Percentiles rank a stretch among this genome's conserved stretches.
Evolutionary conservation across 148 eudicot genomes (phyloP).

Genomic region (Camellia sinensis): DNA sequence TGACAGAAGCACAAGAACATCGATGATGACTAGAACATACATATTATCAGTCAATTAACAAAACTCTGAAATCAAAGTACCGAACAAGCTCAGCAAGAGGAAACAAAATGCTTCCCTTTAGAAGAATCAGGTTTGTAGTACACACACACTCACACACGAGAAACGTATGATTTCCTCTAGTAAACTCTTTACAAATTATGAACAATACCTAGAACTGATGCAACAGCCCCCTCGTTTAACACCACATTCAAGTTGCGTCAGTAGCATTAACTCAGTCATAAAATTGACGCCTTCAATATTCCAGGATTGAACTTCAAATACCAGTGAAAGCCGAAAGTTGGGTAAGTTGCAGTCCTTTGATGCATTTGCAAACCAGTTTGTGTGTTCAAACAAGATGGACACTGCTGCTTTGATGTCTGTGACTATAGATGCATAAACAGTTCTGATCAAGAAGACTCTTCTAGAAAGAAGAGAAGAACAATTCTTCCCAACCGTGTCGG

Average conservation of each 20-base stretch:
- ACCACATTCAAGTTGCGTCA: too few relatives aligned
- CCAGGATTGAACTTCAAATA: not conserved
- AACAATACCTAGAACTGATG: not conserved
- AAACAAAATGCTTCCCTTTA: not conserved
- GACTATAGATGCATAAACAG: too few relatives aligned
- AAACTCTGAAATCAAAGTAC: not conserved
- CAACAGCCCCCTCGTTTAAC: constrained; percentile 16
- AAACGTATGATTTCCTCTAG: not conserved
- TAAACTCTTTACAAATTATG: constrained; percentile 6
- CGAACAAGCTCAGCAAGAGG: too few relatives aligned
- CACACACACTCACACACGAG: not conserved
- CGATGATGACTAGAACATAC: not conserved
- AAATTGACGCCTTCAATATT: not conserved
- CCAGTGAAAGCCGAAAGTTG: not conserved
- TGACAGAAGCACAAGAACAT: too few relatives aligned
- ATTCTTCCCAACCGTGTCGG: too few relatives aligned
- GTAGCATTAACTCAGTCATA: not conserved
- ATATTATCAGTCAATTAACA: not conserved
- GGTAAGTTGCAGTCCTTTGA: not conserved
- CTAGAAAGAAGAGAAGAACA: too few relatives aligned
- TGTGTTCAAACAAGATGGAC: too few relatives aligned
- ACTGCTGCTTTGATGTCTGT: too few relatives aligned
- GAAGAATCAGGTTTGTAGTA: not conserved
- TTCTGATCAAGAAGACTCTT: too few relatives aligned
- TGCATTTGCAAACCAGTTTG: too few relatives aligned